Evolutionary conservation across 2,329 filamentous ascomycete genomes (phyloP).

Genomic region (Daldinia sp.): DNA sequence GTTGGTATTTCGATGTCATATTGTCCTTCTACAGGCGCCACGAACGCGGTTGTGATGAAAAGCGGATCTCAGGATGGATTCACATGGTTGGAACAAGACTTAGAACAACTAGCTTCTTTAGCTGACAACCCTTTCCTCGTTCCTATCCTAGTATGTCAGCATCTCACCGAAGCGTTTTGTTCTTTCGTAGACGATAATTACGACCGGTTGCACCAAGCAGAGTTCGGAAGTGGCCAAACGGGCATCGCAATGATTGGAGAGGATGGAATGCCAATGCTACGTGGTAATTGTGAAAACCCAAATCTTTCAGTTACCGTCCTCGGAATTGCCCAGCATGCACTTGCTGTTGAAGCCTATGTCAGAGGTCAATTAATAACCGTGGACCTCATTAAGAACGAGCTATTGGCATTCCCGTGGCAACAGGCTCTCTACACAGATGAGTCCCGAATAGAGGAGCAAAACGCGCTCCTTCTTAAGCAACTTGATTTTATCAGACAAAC

Average conservation of each 20-base stretch:
- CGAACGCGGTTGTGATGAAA: conserved; percentile 13
- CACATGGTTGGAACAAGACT: conserved; percentile 20
- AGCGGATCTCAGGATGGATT: conserved; percentile 18
- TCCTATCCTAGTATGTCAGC: conserved; percentile 20
- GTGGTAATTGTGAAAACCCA: conserved; percentile 25
- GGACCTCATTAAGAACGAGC: conserved; percentile 11
- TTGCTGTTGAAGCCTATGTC: conserved; percentile 25
- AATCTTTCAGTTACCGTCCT: conserved; percentile 17
- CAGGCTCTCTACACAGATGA: neutral
- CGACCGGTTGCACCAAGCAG: conserved; percentile 21
- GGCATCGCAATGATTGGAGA: conserved; percentile 28
- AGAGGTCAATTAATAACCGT: conserved; percentile 17
- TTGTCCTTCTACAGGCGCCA: conserved; percentile 17
- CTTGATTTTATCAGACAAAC: conserved; percentile 20
- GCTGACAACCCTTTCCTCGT: conserved; percentile 26
- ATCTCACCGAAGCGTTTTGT: conserved; percentile 21
- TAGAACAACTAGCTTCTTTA: conserved; percentile 15
- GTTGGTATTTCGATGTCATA: conserved; percentile 22
- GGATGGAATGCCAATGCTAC: conserved; percentile 20
- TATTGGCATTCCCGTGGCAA: conserved; percentile 22
- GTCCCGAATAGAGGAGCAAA: conserved; percentile 14
- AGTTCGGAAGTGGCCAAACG: conserved; percentile 26
- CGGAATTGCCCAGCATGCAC: conserved; percentile 13
- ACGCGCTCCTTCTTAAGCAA: conserved; percentile 19
- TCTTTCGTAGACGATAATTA: conserved; percentile 13